Conservation (phyloP, 2,329 filamentous ascomycete species). For the Fonsecaea nubica region DNA sequence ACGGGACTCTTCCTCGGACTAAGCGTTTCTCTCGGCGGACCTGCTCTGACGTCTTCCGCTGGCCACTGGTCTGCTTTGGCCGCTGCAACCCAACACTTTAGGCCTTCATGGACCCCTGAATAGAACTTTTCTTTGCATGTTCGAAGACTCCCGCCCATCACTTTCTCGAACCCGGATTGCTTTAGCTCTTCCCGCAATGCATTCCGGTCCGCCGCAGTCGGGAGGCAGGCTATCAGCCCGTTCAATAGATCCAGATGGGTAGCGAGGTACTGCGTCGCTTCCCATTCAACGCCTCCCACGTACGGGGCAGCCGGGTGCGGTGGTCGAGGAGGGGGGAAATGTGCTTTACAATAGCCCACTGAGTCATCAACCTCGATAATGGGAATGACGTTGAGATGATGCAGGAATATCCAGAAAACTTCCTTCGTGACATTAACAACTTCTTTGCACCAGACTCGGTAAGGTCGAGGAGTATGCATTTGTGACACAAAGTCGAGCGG, state of each 20-base stretch:
- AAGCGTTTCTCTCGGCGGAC: slow-evolving; percentile 51
- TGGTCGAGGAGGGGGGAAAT: slow-evolving; percentile 84
- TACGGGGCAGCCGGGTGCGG: slow-evolving; percentile 95
- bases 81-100: slow-evolving; percentile 89
- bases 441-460: slow-evolving; percentile 93
- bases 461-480: slow-evolving; percentile 86
- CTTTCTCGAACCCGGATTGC: slow-evolving; percentile 88
- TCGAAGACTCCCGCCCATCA: slow-evolving; percentile 81
- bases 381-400: slow-evolving; percentile 87
- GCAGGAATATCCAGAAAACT: slow-evolving; percentile 98
- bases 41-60: slow-evolving; percentile 73
- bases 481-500: slow-evolving; percentile 86
- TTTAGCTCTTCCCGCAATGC: slow-evolving; percentile 75
- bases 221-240: slow-evolving; percentile 82
- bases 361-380: slow-evolving; percentile 45
- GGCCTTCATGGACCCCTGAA: slow-evolving; percentile 83
- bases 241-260: slow-evolving; percentile 93
- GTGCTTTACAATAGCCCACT: slow-evolving; percentile 57
- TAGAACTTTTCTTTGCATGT: slow-evolving; percentile 99
- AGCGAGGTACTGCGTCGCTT: slow-evolving; percentile 94
- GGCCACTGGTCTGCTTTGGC: slow-evolving; percentile 89
- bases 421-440: slow-evolving; percentile 92
- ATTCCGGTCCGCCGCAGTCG: slow-evolving; percentile 74
- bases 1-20: slow-evolving; percentile 56
- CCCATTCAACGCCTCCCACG: slow-evolving; percentile 97